Conservation (phyloP, 495 filamentous ascomycete genomes). For the Tuber calosporum region DNA sequence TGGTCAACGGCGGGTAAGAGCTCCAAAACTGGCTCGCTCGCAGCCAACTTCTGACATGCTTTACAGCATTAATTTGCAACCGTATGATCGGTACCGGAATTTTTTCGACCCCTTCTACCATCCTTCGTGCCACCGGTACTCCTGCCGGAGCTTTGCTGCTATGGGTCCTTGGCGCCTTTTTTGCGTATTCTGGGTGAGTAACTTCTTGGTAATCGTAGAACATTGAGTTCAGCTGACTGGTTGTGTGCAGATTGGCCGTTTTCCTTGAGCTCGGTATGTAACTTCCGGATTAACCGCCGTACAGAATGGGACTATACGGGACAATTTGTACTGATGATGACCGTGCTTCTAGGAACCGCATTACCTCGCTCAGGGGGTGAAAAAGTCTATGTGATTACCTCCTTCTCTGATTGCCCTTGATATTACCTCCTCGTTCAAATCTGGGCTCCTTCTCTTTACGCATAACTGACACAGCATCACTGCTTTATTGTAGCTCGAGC, state of each 20-base stretch:
- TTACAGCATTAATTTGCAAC: slow-evolving; percentile 47
- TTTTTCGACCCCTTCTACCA: slow-evolving; percentile 43
- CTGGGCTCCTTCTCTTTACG: background rate
- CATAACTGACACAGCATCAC: slow-evolving; percentile 1
- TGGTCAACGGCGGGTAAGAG: slow-evolving; percentile 25
- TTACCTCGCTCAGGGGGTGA: slow-evolving; percentile 50
- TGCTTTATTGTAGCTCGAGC: slow-evolving; percentile 43
- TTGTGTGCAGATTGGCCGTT: slow-evolving; percentile 16
- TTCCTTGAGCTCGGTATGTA: slow-evolving; percentile 24
- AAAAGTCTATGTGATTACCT: slow-evolving; percentile 48
- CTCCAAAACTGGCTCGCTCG: background rate
- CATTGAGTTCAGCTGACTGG: background rate
- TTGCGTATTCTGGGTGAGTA: slow-evolving; percentile 24
- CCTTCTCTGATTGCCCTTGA: background rate
- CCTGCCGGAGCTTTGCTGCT: slow-evolving; percentile 52
- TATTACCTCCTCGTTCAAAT: background rate
- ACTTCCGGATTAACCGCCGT: background rate
- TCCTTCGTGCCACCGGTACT: slow-evolving; percentile 44
- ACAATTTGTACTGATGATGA: background rate
- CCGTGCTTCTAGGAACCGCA: slow-evolving; percentile 12
- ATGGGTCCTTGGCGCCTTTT: slow-evolving; percentile 47
- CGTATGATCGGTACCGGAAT: slow-evolving; percentile 56
- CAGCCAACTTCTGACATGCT: background rate
- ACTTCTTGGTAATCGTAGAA: background rate
- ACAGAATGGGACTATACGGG: background rate